phyloP scores from a whole-genome alignment of 1,284 basidiomycete genomes.

The Tilletiopsis washingtonensis region DNA sequence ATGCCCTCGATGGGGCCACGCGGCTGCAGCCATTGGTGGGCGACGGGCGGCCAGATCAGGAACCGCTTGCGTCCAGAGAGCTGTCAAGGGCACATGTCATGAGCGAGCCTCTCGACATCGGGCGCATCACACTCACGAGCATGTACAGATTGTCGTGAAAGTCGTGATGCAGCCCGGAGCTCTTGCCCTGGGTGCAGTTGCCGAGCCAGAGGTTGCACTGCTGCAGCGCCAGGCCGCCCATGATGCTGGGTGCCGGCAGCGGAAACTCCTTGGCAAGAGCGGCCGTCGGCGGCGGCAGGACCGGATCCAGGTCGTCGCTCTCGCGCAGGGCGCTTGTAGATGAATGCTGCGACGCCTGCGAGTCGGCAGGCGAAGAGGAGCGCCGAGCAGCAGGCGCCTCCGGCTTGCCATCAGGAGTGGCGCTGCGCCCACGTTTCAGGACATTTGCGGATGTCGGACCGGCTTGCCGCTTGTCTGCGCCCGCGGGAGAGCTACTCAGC shows the following conservation, averaged over 20 bases:
- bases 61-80: conserved; percentile 44
- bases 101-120: not conserved
- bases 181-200: conserved; percentile 26
- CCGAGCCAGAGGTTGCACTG: conserved; percentile 47
- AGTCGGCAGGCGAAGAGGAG: not conserved
- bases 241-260: conserved; percentile 23
- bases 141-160: conserved; percentile 47
- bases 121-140: conserved; percentile 10
- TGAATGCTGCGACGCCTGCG: not conserved
- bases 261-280: conserved; percentile 37
- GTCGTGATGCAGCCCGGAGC: conserved; percentile 43
- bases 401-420: not conserved
- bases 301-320: conserved; percentile 17
- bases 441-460: too few relatives aligned
- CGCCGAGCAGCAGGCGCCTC: too few relatives aligned
- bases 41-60: conserved; percentile 41
- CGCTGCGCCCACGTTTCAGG: too few relatives aligned
- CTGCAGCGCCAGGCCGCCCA: conserved; percentile 41
- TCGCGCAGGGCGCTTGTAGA: not conserved
- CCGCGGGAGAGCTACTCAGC: too few relatives aligned
- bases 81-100: not conserved
- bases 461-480: too few relatives aligned
- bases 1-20: conserved; percentile 26
- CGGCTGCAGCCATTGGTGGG: conserved; percentile 30
- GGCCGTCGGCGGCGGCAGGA: conserved; percentile 38